These are phyloP conservation scores for Skeletonema tropicum DNA, from an alignment of 108 stramenopile genomes.

Conservation along the genomic window DNA sequence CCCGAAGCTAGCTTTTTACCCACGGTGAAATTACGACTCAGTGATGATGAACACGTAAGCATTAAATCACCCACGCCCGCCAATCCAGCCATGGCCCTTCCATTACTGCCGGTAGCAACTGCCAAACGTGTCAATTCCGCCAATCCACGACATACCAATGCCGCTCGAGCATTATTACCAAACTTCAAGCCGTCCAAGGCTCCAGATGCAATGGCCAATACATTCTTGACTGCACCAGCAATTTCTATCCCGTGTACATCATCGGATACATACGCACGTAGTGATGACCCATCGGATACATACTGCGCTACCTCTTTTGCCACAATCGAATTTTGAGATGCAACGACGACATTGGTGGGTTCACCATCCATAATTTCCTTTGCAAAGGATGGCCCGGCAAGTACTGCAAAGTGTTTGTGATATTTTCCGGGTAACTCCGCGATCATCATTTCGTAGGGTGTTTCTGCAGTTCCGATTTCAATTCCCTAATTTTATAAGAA, in stretches of 20 bases:
- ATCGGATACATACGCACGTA: too few relatives aligned
- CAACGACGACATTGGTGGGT: conserved; percentile 58
- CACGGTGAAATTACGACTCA: too few relatives aligned
- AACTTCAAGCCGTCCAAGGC: conserved; percentile 20
- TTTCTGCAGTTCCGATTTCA: neutral
- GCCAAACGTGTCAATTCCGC: conserved; percentile 54
- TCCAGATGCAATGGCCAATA: too few relatives aligned
- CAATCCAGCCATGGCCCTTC: conserved; percentile 5
- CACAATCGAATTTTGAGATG: conserved; percentile 23
- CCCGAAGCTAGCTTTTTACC: neutral
- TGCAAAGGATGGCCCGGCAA: conserved; percentile 57
- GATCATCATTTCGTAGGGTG: conserved; percentile 48
- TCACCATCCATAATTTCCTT: conserved; percentile 49
- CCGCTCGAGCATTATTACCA: conserved; percentile 59
- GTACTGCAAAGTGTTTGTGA: conserved; percentile 30
- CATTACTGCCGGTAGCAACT: conserved; percentile 27
- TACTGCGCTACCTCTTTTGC: neutral
- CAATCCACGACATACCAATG: conserved; percentile 55
- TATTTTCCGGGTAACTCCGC: conserved; percentile 37
- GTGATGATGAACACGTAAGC: conserved; percentile 2
- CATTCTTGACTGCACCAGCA: too few relatives aligned
- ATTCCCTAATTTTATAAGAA: too few relatives aligned
- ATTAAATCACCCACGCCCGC: conserved; percentile 10
- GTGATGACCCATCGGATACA: neutral
- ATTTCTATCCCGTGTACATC: too few relatives aligned